Evolutionary conservation across 257 asterid genomes (phyloP).

Genomic region (Knoxia roxburghii): DNA sequence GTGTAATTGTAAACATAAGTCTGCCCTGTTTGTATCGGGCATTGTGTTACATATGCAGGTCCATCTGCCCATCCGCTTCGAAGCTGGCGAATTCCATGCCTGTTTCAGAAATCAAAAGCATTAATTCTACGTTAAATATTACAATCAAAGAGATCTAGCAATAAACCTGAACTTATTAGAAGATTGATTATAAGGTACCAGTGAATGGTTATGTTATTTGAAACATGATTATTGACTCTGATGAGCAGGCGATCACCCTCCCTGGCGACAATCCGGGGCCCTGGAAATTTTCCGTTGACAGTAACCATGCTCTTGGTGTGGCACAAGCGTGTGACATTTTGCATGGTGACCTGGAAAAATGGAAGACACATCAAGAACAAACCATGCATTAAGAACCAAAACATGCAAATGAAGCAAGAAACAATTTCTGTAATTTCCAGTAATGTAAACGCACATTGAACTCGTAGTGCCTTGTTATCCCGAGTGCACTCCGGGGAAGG

Average conservation of each 20-base stretch:
- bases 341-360: constrained; percentile 37
- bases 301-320: constrained; percentile 49
- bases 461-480: constrained; percentile 36
- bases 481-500: constrained; percentile 18
- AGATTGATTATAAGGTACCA: constrained; percentile 24
- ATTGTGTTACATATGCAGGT: constrained; percentile 58
- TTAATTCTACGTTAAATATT: too few relatives aligned
- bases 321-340: constrained; percentile 41
- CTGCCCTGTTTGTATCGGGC: constrained; percentile 57
- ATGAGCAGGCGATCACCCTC: constrained; percentile 54
- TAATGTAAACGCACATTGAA: constrained; percentile 25
- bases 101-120: too few relatives aligned
- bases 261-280: constrained; percentile 52
- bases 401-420: neutral
- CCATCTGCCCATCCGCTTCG: constrained; percentile 72
- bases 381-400: neutral
- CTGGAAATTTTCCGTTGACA: constrained; percentile 50
- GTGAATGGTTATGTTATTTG: constrained; percentile 48
- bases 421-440: neutral
- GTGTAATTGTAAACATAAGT: constrained; percentile 58
- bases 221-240: constrained; percentile 46
- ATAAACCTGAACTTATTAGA: too few relatives aligned
- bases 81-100: constrained; percentile 65
- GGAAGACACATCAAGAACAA: neutral
- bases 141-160: too few relatives aligned